Base-by-base conservation (phyloP, 192 early-diverging fungal genomes). In the Podila clonocystis region DNA sequence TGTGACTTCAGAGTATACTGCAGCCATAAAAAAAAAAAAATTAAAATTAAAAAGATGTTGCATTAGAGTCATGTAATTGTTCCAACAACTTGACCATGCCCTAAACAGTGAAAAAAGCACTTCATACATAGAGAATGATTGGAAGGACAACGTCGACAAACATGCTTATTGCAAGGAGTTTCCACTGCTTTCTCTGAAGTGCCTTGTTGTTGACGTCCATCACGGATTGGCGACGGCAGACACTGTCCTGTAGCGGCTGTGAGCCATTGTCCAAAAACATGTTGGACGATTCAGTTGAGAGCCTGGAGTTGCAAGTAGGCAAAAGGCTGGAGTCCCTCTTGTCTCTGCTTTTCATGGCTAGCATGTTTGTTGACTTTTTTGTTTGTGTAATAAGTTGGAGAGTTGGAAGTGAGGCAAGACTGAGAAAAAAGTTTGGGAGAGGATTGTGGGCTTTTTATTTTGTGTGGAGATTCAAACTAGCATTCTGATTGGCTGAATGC, bases 91-190 rank as follows among this genome's bases (percentile, higher is more conserved):
- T 7, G 60, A 67, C 41, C 41, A 45, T 45, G 41, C 15, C 38
- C 15, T n/a, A 45, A 67, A 67, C 31, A 52, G 50, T 48, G 63
- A 65, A n/a, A 63, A 50, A 52, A 58, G 20, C 20, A 33, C 50
- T 55, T 68, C 55, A 38, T 68, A 68, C 66, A 58, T 68, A 68
- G 66, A 68, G 66, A 68, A 68, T 58, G 66, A 68, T 13, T 68
- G 66, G 66, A 57, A 68, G 66, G 66, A 58, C 55, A 59, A 68
- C 22, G 33, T 68, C 66, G 55, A 68, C 2, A 58, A 68, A 68
- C 66, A 68, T 68, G 66, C 66, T 68, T 1, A 68, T 59, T 50
- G 52, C 66, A 52, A 68, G 66, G 57, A 58, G 2, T 24, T 5
- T 68, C 66, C 50, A 58, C 57, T 68, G 66, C 55, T 68, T 57